Conservation (phyloP, 192 early-diverging fungal genomes). For the Spinellus fusiger region DNA sequence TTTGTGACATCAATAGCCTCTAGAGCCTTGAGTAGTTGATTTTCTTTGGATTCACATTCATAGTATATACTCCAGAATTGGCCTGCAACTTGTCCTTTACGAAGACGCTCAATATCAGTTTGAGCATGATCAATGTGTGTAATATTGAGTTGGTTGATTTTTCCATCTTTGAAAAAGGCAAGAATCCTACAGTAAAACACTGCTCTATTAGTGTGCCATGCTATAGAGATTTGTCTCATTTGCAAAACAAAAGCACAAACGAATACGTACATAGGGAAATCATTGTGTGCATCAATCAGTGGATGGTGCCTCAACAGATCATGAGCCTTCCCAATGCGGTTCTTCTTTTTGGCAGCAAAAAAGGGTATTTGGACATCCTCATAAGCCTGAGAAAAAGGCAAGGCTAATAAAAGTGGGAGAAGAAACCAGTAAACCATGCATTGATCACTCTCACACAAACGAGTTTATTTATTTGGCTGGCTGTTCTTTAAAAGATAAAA, state of each 20-base stretch:
- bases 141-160: constrained; percentile 20
- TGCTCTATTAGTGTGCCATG: not conserved
- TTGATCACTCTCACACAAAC: too few species aligned
- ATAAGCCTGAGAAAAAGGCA: not conserved
- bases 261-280: constrained; percentile 19
- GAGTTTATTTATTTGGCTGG: too few species aligned
- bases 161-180: constrained; percentile 23
- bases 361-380: not conserved
- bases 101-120: constrained; percentile 22
- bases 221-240: not conserved
- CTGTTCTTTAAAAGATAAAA: too few species aligned
- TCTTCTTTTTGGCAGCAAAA: not conserved
- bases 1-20: constrained; percentile 62
- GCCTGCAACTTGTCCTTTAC: constrained; percentile 24
- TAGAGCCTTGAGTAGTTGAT: constrained; percentile 26
- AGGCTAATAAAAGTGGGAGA: not conserved
- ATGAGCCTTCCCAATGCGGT: constrained; percentile 8
- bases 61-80: constrained; percentile 36
- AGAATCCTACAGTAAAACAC: constrained; percentile 11
- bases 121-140: constrained; percentile 18
- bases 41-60: constrained; percentile 14
- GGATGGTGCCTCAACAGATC: constrained; percentile 13
- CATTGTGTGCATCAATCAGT: constrained; percentile 33
- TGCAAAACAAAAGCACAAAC: not conserved
- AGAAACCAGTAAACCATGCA: not conserved